Base-by-base conservation (phyloP, 2,329 filamentous ascomycete genomes). In the Thielaviopsis musarum region DNA sequence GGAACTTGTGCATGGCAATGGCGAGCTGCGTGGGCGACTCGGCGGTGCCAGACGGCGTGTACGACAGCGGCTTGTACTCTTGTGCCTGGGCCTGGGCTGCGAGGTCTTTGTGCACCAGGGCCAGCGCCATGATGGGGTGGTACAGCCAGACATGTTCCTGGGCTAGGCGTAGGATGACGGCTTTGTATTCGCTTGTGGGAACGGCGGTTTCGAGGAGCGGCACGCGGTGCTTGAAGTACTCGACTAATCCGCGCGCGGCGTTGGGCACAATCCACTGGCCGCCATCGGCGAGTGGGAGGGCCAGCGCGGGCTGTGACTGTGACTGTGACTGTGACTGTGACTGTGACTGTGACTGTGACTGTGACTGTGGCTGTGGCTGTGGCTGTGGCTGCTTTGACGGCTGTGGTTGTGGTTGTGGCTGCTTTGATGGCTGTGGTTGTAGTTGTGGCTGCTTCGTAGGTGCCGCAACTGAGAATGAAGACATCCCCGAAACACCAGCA, bases 1-100 rank as follows among this genome's bases (percentile, higher is more conserved):
- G 73, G 59, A 72, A 74, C 69, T 71, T 74, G 66, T 81, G 77
- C 55, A 73, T 74, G 12, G 69, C 66, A 64, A 74, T 74, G 21
- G 66, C 65, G 13, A 63, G 59, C 19, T 64, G 62, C 2, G 30
- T 34, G 30, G 30, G 30, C 30, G 30, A 34, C 10, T 34, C 30
- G 30, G 7, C 10, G 9, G 10, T 12, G 30, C 69, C 68, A n/a
- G 65, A 38, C 54, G 60, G 21, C 26, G 63, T 55, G 57, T 59
- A 17, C 61, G 60, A 58, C 57, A 57, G 60, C 12, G 63, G 57
- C 21, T 55, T 62, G 38, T 62, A 63, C 41, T 61, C 62, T 56
- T 64, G 59, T 1, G 64, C 63, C 28, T 65, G 64, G 60, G 52
- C 56, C 10, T 62, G 54, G 7, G 52, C 60, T 4, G 64, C 45